These are phyloP conservation scores for Phytopythium litorale DNA, from an alignment of 352 stramenopile genomes.

Conservation along the genomic window DNA sequence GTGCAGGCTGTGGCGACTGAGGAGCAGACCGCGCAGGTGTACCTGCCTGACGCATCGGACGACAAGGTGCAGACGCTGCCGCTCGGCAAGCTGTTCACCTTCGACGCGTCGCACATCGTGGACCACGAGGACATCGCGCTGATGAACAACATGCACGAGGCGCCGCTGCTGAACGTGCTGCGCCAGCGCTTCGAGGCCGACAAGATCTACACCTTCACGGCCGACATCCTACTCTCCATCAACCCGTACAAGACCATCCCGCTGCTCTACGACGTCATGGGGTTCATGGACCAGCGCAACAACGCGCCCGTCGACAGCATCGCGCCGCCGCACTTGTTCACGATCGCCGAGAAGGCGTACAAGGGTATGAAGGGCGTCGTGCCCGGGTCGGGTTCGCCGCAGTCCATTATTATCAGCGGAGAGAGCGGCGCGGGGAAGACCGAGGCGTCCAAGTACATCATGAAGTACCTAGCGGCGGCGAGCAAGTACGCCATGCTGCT, in stretches of 20 bases:
- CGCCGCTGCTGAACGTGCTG: conserved; percentile 74
- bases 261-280: conserved; percentile 74
- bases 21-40: conserved; percentile 49
- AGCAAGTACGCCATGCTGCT: conserved; percentile 46
- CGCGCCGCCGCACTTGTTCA: conserved; percentile 69
- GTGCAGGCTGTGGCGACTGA: conserved; percentile 48
- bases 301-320: conserved; percentile 30
- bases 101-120: conserved; percentile 81
- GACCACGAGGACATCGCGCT: conserved; percentile 82
- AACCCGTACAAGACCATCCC: conserved; percentile 87
- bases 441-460: conserved; percentile 93
- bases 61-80: conserved; percentile 53
- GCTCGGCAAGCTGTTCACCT: conserved; percentile 61
- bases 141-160: conserved; percentile 91
- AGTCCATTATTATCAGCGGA: conserved; percentile 94
- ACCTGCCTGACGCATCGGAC: conserved; percentile 52
- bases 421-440: conserved; percentile 94
- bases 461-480: conserved; percentile 82
- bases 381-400: conserved; percentile 52
- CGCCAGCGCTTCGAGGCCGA: conserved; percentile 75
- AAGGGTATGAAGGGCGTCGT: conserved; percentile 59
- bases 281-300: conserved; percentile 58
- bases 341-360: conserved; percentile 78
- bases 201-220: conserved; percentile 87
- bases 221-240: conserved; percentile 79